Percentiles rank a stretch among this genome's conserved stretches.
Evolutionary conservation across 176 grass and related monocot species (phyloP).

Genomic region (Alopecurus myosuroides): DNA sequence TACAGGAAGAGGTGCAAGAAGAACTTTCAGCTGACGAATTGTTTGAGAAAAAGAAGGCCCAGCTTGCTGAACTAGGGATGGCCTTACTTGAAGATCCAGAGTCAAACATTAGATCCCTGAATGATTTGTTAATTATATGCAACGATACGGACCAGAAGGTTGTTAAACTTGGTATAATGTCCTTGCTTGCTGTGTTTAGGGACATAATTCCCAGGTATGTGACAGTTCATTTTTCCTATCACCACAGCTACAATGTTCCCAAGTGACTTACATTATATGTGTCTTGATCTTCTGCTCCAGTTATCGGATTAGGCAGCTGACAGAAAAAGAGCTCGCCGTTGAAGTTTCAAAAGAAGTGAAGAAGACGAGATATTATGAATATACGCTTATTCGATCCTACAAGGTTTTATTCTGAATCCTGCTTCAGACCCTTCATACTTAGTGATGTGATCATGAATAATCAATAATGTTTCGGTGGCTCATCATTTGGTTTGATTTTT

Average conservation of each 20-base stretch:
- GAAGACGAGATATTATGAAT: conserved; percentile 78
- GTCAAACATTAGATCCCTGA: conserved; percentile 76
- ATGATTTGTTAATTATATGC: conserved; percentile 76
- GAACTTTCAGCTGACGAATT: conserved; percentile 92
- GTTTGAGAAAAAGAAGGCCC: conserved; percentile 79
- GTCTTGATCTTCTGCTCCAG: conserved; percentile 42
- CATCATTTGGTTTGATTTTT: not conserved
- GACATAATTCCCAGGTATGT: conserved; percentile 73
- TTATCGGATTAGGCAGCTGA: conserved; percentile 87
- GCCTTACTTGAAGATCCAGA: conserved; percentile 91
- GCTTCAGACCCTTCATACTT: not conserved
- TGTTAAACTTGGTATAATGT: conserved; percentile 83
- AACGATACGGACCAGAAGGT: conserved; percentile 70
- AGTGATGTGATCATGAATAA: not conserved
- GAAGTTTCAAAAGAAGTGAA: conserved; percentile 84
- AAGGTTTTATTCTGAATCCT: conserved; percentile 47
- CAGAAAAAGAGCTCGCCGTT: conserved; percentile 83
- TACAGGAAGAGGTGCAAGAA: conserved; percentile 82
- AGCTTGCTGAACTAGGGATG: conserved; percentile 81
- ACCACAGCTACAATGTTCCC: not conserved
- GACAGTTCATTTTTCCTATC: not conserved
- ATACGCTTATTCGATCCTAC: conserved; percentile 82
- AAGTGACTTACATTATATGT: conserved; percentile 7
- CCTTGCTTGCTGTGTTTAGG: conserved; percentile 89
- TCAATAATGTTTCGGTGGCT: not conserved